Conservation (phyloP, 2,329 filamentous ascomycete species). For the Clonostachys solani region DNA sequence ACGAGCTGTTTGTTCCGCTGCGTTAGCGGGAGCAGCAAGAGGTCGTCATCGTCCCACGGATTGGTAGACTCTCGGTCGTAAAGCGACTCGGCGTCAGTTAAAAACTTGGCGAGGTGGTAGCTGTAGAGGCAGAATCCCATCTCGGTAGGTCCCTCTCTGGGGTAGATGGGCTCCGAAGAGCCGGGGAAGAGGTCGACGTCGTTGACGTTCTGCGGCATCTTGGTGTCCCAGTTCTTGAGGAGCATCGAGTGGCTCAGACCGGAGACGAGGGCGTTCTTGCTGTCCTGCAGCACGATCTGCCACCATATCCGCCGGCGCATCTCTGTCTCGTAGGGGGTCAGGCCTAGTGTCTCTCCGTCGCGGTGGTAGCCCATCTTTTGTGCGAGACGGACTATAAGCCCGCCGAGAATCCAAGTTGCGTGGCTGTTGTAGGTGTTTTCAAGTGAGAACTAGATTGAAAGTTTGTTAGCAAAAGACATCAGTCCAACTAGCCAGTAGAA, state of each 20-base stretch:
- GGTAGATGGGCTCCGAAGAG: constrained; percentile 43
- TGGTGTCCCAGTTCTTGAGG: constrained; percentile 49
- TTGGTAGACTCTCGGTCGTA: constrained; percentile 9
- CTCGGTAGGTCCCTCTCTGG: constrained; percentile 53
- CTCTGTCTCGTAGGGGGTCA: constrained; percentile 4
- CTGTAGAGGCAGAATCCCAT: constrained; percentile 53
- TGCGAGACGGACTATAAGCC: constrained; percentile 2
- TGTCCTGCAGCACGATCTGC: constrained; percentile 4
- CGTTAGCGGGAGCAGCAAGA: constrained; percentile 16
- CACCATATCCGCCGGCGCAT: constrained; percentile 5
- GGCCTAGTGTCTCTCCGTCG: background rate
- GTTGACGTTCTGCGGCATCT: constrained; percentile 52
- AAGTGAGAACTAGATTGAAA: constrained; percentile 20
- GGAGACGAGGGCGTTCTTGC: constrained; percentile 51
- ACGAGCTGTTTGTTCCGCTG: constrained; percentile 37
- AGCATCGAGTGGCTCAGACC: constrained; percentile 50
- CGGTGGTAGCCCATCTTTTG: constrained; percentile 4
- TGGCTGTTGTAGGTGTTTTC: background rate
- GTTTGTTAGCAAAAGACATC: no score
- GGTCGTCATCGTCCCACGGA: constrained; percentile 31
- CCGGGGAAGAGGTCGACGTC: constrained; percentile 53
- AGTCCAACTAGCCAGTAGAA: no score
- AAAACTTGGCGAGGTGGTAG: constrained; percentile 44
- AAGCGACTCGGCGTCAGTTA: constrained; percentile 36
- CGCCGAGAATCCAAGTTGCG: constrained; percentile 1